A percentile compares a stretch with the other conserved stretches of the same genome.
These are phyloP conservation scores for Kodamaea plutei DNA, from an alignment of 1,139 yeast species.

Conservation along the genomic window DNA sequence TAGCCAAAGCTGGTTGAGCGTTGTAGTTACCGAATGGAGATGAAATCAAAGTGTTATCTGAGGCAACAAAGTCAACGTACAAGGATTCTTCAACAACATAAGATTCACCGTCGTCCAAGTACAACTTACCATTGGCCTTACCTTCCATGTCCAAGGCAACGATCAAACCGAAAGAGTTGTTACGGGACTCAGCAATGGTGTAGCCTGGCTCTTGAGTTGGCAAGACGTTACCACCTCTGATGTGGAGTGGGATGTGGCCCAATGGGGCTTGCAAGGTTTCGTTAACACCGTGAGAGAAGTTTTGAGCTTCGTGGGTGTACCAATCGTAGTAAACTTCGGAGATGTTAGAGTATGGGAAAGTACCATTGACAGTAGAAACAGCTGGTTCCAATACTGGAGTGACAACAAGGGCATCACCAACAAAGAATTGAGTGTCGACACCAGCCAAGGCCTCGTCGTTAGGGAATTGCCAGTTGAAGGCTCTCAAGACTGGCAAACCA, in stretches of 20 bases:
- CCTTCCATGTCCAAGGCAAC: slow-evolving; percentile 23
- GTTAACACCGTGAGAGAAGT: slow-evolving; percentile 19
- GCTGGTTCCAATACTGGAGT: slow-evolving; percentile 23
- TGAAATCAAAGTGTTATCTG: slow-evolving; percentile 13
- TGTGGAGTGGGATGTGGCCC: slow-evolving; percentile 21
- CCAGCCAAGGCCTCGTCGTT: slow-evolving; percentile 13
- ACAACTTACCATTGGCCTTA: slow-evolving; percentile 17
- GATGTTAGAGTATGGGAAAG: slow-evolving; percentile 19
- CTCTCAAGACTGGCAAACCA: slow-evolving; percentile 20
- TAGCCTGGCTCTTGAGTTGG: slow-evolving; percentile 29
- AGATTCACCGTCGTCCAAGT: slow-evolving; percentile 28
- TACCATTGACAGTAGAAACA: slow-evolving; percentile 20
- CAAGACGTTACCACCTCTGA: slow-evolving; percentile 19
- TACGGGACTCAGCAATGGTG: slow-evolving; percentile 25
- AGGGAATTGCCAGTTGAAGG: slow-evolving; percentile 21
- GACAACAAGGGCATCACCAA: slow-evolving; percentile 22
- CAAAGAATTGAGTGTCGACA: slow-evolving; percentile 21
- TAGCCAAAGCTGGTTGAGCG: slow-evolving; percentile 20
- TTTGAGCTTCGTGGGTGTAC: slow-evolving; percentile 23
- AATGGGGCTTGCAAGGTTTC: slow-evolving; percentile 21
- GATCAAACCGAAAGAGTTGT: slow-evolving; percentile 25
- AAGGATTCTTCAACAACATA: slow-evolving; percentile 16
- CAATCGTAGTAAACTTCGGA: slow-evolving; percentile 29
- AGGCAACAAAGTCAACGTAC: slow-evolving; percentile 17
- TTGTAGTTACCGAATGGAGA: slow-evolving; percentile 18